These are phyloP conservation scores for Phytophthora foliorum DNA, from an alignment of 352 stramenopile species.

Conservation along the genomic window DNA sequence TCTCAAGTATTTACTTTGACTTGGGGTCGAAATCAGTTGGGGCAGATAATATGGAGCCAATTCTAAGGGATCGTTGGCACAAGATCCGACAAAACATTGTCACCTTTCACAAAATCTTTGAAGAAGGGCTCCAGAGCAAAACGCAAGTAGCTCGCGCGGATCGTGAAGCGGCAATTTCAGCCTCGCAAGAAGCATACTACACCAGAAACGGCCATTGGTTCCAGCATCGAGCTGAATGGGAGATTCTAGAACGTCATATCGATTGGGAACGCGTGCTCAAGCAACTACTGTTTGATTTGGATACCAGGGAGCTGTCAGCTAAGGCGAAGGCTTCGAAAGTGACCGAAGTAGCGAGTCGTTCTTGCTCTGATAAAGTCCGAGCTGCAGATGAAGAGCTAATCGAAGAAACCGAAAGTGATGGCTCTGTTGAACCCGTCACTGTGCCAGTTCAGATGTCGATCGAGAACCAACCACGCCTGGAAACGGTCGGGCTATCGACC, in stretches of 20 bases:
- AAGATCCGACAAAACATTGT: background rate
- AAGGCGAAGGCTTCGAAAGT: no score
- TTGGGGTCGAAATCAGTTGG: background rate
- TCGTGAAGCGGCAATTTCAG: slow-evolving; percentile 4
- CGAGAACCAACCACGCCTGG: no score
- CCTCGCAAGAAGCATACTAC: slow-evolving; percentile 3
- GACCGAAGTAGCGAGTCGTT: no score
- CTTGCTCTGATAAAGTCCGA: no score
- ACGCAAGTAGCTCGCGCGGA: background rate
- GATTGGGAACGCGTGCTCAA: background rate
- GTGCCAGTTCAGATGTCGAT: no score
- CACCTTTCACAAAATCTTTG: slow-evolving; percentile 14
- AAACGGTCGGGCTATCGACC: no score
- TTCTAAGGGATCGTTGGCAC: slow-evolving; percentile 4
- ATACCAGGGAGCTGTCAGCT: no score
- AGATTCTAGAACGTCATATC: no score
- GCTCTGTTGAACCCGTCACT: no score
- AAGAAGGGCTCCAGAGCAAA: background rate
- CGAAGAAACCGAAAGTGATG: no score
- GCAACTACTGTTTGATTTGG: background rate
- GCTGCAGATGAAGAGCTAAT: no score
- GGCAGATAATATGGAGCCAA: background rate
- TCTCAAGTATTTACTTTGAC: slow-evolving; percentile 19
- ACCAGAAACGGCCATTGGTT: slow-evolving; percentile 11
- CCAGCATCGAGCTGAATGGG: slow-evolving; percentile 17